Percentiles rank a stretch among this genome's conserved stretches.
phyloP scores from a whole-genome alignment of 768 basidiomycete genomes.

The Macrocybe gigantea region DNA sequence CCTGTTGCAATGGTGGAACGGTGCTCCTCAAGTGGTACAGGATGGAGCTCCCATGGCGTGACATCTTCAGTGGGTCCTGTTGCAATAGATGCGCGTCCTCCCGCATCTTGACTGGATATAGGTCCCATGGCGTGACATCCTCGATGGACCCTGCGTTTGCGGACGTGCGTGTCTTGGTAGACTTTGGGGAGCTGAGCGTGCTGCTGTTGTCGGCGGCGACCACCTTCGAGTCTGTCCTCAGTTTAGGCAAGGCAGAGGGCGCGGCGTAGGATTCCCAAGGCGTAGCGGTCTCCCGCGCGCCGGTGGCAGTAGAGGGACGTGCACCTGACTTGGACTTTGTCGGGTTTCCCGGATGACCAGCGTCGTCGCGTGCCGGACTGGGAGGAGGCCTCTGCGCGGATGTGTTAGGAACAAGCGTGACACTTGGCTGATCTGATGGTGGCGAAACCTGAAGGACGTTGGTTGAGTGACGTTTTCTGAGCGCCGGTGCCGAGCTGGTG shows the following conservation, averaged over 20 bases:
- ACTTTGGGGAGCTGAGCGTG: conserved; percentile 8
- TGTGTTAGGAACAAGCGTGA: conserved; percentile 11
- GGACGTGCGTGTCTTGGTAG: conserved; percentile 7
- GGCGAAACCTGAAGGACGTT: conserved; percentile 11
- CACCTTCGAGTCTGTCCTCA: no score
- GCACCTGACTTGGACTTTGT: conserved; percentile 9
- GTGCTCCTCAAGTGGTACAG: conserved; percentile 12
- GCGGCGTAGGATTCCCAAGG: conserved; percentile 22
- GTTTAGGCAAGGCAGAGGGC: no score
- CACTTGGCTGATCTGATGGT: conserved; percentile 12
- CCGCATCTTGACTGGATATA: conserved; percentile 5
- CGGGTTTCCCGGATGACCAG: neutral
- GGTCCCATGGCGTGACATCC: conserved; percentile 19
- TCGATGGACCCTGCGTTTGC: conserved; percentile 12
- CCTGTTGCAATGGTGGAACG: conserved; percentile 19
- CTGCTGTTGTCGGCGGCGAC: conserved; percentile 1
- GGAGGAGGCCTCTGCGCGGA: conserved; percentile 26
- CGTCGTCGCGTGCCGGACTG: conserved; percentile 22
- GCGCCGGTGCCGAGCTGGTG: conserved; percentile 1
- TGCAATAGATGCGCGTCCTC: conserved; percentile 12
- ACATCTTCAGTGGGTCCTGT: conserved; percentile 22
- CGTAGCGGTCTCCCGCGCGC: conserved; percentile 20
- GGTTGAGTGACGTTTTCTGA: conserved; percentile 29
- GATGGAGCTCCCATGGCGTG: conserved; percentile 25
- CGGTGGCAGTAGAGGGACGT: conserved; percentile 20